Evolutionary conservation across 2,329 filamentous ascomycete genomes (phyloP), one percentile per base, ranked within the genome.

Genomic region (Paraphaeosphaeria minitans): DNA sequence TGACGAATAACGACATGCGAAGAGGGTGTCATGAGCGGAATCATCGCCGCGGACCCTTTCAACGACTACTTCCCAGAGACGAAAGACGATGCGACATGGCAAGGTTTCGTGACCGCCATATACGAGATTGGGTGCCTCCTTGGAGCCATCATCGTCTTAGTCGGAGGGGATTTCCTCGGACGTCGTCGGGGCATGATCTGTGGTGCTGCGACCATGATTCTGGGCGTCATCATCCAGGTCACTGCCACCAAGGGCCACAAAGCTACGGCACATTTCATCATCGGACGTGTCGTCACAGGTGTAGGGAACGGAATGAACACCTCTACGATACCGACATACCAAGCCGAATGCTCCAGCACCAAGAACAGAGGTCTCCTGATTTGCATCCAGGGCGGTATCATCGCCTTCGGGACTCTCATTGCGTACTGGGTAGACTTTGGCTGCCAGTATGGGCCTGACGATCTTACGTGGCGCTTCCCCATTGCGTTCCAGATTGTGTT

Each of bases 291-390:
- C 4, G 77, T 85, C 51, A 84, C 83, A 19, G 83, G 83, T 54
- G 70, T 85, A 21, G 83, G 83, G 6, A 85, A 84, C 59, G 83
- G 83, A 21, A 83, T 85, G 74, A 85, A 85, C 70, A 84, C 82
- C 3, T 80, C 79, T 0, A 84, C 82, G 0, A 83, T 84, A 33
- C 83, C 82, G 2, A 83, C 81, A 6, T 85, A 83, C 64, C 82
- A 84, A 72, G 81, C 82, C 7, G 82, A 84, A 64, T 84, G 81
- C 48, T 82, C 81, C 4, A 79, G 77, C 56, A 82, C 84, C 0
- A 82, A 81, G 65, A 87, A 86, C 71, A 82, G 85, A 63, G 86
- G 86, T 63, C 80, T 86, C 35, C 74, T 87, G 55, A 87, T 87
- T 65, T 87, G 85, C 71, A 85, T 87, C 49, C 84, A 81, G 68